Evolutionary conservation across 2,329 filamentous ascomycete genomes (phyloP).

Genomic region (Ilyonectria robusta): DNA sequence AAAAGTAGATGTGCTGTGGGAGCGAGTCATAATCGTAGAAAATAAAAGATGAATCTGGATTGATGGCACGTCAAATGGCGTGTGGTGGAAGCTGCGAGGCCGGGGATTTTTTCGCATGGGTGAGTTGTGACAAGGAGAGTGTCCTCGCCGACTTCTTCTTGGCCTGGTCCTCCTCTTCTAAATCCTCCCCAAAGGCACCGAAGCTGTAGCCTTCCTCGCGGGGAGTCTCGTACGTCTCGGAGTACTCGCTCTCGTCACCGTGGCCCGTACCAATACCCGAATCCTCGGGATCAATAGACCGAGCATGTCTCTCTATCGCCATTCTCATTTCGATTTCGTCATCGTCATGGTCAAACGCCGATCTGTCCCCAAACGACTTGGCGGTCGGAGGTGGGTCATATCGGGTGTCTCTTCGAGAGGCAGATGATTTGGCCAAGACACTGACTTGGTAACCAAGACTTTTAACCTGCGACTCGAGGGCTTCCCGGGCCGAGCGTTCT

Average conservation of each 20-base stretch:
- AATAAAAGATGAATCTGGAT: constrained; percentile 1
- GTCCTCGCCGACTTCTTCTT: constrained; percentile 72
- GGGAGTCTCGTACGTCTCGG: constrained; percentile 68
- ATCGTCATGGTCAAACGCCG: constrained; percentile 60
- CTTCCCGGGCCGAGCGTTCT: constrained; percentile 69
- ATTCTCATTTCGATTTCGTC: constrained; percentile 47
- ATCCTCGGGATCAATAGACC: constrained; percentile 51
- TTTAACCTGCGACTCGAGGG: constrained; percentile 70
- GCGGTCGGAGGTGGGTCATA: constrained; percentile 53
- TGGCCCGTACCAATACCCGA: constrained; percentile 54
- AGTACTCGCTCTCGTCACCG: constrained; percentile 59
- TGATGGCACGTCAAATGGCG: constrained; percentile 38
- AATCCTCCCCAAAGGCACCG: constrained; percentile 60
- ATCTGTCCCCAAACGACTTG: constrained; percentile 55
- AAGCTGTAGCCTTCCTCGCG: constrained; percentile 61
- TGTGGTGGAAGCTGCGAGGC: constrained; percentile 43
- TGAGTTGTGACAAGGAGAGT: constrained; percentile 75
- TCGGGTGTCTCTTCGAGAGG: constrained; percentile 34
- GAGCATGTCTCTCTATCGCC: constrained; percentile 34
- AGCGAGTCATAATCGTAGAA: constrained; percentile 21
- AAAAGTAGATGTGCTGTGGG: constrained; percentile 10
- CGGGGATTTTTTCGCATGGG: constrained; percentile 54
- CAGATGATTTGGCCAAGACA: constrained; percentile 58
- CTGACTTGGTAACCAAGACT: constrained; percentile 66
- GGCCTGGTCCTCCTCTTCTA: constrained; percentile 56